Evolutionary conservation across 352 stramenopile genomes (phyloP).

Genomic region (Phytopythium kandeliae): DNA sequence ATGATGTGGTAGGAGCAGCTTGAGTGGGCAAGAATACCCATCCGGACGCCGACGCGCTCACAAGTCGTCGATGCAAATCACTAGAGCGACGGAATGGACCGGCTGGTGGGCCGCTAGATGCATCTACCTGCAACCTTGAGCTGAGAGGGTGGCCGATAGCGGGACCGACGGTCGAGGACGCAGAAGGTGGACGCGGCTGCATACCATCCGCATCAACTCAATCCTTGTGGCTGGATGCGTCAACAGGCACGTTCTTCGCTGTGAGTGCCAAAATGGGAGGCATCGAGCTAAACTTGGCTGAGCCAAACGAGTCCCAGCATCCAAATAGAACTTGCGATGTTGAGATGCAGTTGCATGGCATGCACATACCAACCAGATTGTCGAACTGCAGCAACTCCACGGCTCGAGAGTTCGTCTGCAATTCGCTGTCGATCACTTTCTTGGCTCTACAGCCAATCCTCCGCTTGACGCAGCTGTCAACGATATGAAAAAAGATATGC

Average conservation of each 20-base stretch:
- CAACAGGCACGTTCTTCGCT: no score
- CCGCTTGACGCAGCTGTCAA: no score
- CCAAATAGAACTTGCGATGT: not conserved
- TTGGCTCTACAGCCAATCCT: no score
- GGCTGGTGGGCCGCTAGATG: not conserved
- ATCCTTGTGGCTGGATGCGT: not conserved
- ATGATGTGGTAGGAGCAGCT: not conserved
- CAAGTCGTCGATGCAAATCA: not conserved
- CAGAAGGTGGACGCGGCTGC: not conserved
- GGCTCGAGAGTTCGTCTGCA: no score
- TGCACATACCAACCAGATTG: no score
- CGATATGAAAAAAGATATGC: no score
- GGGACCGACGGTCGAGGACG: not conserved
- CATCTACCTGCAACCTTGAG: not conserved
- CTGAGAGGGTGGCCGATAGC: not conserved
- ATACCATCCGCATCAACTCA: not conserved
- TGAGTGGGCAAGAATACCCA: conserved; percentile 1
- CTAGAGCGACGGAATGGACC: not conserved
- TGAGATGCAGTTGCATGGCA: not conserved
- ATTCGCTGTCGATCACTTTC: no score
- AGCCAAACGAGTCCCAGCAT: no score
- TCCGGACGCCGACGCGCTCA: not conserved
- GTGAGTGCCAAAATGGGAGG: not conserved
- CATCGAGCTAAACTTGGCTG: not conserved
- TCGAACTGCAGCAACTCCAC: no score